Evolutionary conservation across 2,329 filamentous ascomycete genomes (phyloP).

Genomic region (Coccinonectria pachysandricola): DNA sequence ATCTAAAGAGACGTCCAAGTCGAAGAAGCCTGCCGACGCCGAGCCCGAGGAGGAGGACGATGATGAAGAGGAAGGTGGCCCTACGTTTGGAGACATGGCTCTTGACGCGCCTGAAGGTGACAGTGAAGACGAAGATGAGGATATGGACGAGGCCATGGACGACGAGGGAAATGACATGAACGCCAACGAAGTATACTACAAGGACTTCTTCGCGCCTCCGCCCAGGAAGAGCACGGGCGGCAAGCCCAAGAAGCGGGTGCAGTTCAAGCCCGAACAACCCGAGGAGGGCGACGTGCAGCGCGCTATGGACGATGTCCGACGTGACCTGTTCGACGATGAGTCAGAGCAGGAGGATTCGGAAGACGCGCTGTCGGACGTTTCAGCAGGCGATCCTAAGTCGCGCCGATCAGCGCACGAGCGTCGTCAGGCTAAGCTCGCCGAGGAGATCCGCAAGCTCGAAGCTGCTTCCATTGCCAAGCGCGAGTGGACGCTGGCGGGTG

Average conservation of each 20-base stretch:
- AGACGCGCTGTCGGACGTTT: constrained; percentile 54
- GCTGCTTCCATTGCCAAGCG: constrained; percentile 80
- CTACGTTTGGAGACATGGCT: constrained; percentile 74
- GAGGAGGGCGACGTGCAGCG: constrained; percentile 62
- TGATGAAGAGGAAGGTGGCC: constrained; percentile 64
- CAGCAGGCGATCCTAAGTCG: constrained; percentile 60
- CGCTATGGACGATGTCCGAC: constrained; percentile 76
- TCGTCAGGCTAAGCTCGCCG: constrained; percentile 70
- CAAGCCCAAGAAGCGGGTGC: constrained; percentile 33
- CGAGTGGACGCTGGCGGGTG: constrained; percentile 82
- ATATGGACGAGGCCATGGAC: constrained; percentile 39
- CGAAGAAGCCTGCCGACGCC: constrained; percentile 23
- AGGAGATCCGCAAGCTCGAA: constrained; percentile 88
- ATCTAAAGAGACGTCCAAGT: constrained; percentile 21
- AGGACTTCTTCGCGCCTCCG: constrained; percentile 88
- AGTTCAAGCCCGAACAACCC: constrained; percentile 32
- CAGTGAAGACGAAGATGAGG: constrained; percentile 51
- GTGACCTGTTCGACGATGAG: constrained; percentile 79
- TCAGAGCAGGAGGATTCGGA: constrained; percentile 56
- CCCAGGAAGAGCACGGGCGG: constrained; percentile 53
- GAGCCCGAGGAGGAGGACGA: constrained; percentile 36
- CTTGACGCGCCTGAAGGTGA: constrained; percentile 63
- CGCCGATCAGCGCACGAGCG: constrained; percentile 77
- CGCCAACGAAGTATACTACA: constrained; percentile 82
- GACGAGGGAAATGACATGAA: constrained; percentile 54